These are phyloP conservation scores for Chlamydomonas schloesseri DNA, from an alignment of 139 green algal species.

Conservation along the genomic window DNA sequence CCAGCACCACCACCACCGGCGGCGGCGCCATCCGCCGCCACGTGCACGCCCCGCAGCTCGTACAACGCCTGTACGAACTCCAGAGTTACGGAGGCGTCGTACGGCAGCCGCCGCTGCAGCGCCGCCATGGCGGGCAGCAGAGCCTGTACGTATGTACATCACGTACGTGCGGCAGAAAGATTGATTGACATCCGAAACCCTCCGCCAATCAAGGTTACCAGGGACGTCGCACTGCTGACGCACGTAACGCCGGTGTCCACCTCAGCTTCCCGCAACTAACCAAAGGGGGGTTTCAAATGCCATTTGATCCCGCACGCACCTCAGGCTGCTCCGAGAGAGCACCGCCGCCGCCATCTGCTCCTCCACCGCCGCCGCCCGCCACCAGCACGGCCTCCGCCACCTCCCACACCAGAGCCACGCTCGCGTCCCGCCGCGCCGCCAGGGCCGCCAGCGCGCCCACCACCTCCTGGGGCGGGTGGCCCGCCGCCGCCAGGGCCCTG, in stretches of 20 bases:
- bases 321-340: too few relatives aligned
- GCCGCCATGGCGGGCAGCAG: constrained; percentile 25
- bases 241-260: too few relatives aligned
- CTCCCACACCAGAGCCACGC: constrained; percentile 30
- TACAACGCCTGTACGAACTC: constrained; percentile 25
- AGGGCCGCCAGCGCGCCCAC: constrained; percentile 1
- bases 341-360: too few relatives aligned
- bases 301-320: too few relatives aligned
- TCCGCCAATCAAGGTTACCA: too few relatives aligned
- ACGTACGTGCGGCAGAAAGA: too few relatives aligned
- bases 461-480: not conserved
- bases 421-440: constrained; percentile 12
- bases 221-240: too few relatives aligned
- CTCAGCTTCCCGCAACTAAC: too few relatives aligned
- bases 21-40: not conserved
- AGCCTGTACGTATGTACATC: too few relatives aligned
- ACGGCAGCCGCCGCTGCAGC: constrained; percentile 11
- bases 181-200: too few relatives aligned
- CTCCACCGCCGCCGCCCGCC: not conserved
- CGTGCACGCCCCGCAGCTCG: constrained; percentile 8
- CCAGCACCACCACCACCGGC: not conserved
- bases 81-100: not conserved
- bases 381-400: not conserved
- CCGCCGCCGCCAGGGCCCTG: not conserved
- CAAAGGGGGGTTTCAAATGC: too few relatives aligned